Evolutionary conservation across 1,284 basidiomycete genomes (phyloP), one percentile per base, ranked within the genome.

Genomic region (Pascua sp.): DNA sequence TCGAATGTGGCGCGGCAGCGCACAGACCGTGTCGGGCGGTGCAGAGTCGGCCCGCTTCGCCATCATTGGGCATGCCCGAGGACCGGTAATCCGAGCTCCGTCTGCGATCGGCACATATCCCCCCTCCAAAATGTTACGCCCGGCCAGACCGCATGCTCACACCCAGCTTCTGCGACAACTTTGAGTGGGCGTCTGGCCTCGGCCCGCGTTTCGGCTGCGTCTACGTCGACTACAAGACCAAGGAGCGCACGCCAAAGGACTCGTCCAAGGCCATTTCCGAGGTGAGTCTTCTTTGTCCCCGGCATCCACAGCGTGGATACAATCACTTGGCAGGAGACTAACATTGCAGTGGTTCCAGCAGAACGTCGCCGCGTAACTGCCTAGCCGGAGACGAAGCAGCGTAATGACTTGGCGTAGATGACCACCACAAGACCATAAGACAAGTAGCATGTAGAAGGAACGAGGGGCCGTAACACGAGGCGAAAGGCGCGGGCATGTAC

Each of bases 181-280:
- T 89, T 59, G 87, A 90, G 73, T 88, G 88, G 83, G 58, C 62
- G 18, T 67, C 64, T 4, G 73, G 65, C 42, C 56, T 59, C 9
- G 53, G 53, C 15, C 67, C 71, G 18, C 67, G 72, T 12, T 75
- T 76, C 51, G 70, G 72, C 17, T 66, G 65, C 48, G 69, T 72
- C 9, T 60, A 69, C 47, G 62, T 66, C 52, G 58, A 70, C 79
- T 89, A 85, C 71, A 77, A 83, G 52, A 89, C 86, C 7, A 86
- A 85, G 75, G 79, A 86, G 73, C 79, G 86, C 36, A 83, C 81
- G 59, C 85, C 86, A 3, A 89, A 89, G 70, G 84, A 84, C 44
- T 87, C 85, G 16, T 83, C 83, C 13, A 18, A 32, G 32, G 40
- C 40, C 13, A 42, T 62, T 47, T n/a, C 37, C 49, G 49, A 54